Conservation (phyloP, 345 rosid genomes). For the Excoecaria agallocha region DNA sequence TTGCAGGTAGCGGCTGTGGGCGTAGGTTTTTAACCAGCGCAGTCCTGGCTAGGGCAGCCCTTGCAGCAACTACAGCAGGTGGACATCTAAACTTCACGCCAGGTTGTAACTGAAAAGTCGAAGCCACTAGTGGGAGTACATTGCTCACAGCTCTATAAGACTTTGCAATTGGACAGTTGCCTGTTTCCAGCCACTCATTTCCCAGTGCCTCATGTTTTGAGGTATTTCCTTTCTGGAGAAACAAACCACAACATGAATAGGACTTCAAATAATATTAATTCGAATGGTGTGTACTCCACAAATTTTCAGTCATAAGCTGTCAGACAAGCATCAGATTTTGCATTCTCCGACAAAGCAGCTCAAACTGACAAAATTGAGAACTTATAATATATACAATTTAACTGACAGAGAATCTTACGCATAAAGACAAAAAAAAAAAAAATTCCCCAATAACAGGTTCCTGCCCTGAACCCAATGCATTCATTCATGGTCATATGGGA, state of each 20-base stretch:
- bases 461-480: not conserved
- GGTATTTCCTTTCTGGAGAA: constrained; percentile 48
- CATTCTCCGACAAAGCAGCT: not conserved
- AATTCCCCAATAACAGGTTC: not conserved
- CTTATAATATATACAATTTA: not conserved
- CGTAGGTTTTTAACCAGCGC: constrained; percentile 65
- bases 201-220: constrained; percentile 67
- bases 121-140: constrained; percentile 70
- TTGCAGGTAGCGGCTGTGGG: constrained; percentile 85
- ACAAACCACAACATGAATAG: constrained; percentile 1
- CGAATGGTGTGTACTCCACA: not conserved
- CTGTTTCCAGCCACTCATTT: constrained; percentile 71
- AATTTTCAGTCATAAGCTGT: not conserved
- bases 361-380: not conserved
- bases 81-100: constrained; percentile 73
- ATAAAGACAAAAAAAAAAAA: not conserved
- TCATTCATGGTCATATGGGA: not conserved
- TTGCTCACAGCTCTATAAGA: constrained; percentile 70
- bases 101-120: constrained; percentile 57
- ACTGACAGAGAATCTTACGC: not conserved
- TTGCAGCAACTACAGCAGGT: constrained; percentile 72
- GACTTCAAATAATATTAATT: not conserved
- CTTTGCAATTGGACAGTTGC: constrained; percentile 87
- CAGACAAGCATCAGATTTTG: not conserved
- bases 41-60: constrained; percentile 80